A percentile compares a stretch with the other conserved stretches of the same genome.
These are phyloP conservation scores for Fusarium brevicatenulatum DNA, from an alignment of 2,329 filamentous ascomycete species.

Conservation along the genomic window DNA sequence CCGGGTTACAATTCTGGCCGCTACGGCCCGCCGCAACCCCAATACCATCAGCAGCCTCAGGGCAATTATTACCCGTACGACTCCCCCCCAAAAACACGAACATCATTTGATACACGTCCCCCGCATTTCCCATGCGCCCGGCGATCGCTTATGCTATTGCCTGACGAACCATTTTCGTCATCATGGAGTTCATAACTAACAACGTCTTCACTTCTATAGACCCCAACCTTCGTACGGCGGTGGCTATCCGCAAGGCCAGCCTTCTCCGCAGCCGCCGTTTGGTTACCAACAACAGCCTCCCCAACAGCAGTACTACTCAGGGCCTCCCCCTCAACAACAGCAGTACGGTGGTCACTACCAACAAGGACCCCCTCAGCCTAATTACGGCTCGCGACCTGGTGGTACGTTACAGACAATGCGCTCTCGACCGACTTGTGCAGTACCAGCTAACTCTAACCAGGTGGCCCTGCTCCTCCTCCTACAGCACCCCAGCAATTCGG, in stretches of 20 bases:
- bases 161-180: constrained; percentile 4
- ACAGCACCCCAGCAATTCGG: constrained; percentile 77
- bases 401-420: constrained; percentile 49
- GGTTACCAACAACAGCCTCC: constrained; percentile 55
- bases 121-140: constrained; percentile 22
- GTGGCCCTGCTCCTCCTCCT: constrained; percentile 72
- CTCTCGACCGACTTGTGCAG: not conserved
- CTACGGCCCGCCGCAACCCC: constrained; percentile 50
- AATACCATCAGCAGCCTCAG: constrained; percentile 47
- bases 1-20: constrained; percentile 64
- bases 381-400: constrained; percentile 63
- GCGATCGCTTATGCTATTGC: constrained; percentile 14
- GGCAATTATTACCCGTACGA: constrained; percentile 63
- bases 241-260: constrained; percentile 57
- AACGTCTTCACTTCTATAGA: constrained; percentile 43
- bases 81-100: constrained; percentile 34
- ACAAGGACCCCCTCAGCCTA: constrained; percentile 52
- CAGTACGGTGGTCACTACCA: constrained; percentile 45
- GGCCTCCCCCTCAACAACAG: constrained; percentile 49
- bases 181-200: constrained; percentile 33
- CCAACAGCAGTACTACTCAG: constrained; percentile 56
- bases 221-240: constrained; percentile 59
- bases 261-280: constrained; percentile 61
- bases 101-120: constrained; percentile 5
- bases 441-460: constrained; percentile 43